Evolutionary conservation across 129 eudicot genomes (phyloP).

Genomic region (Lactuca sativa): DNA sequence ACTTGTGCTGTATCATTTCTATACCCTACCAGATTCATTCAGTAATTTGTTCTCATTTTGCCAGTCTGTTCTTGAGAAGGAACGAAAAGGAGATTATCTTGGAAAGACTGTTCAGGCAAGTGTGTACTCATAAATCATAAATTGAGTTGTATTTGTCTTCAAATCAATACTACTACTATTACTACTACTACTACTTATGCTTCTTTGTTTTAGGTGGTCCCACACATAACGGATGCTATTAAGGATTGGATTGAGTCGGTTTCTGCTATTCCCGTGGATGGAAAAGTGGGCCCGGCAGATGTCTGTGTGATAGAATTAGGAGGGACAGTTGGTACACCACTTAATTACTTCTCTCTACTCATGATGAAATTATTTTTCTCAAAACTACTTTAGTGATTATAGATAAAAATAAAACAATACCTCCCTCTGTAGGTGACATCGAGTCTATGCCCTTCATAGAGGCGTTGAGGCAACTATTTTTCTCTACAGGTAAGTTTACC

Average conservation of each 20-base stretch:
- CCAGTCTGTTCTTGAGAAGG: constrained; percentile 90
- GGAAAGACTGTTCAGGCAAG: constrained; percentile 96
- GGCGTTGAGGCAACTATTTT: constrained; percentile 87
- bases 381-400: no score
- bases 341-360: constrained; percentile 5
- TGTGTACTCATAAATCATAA: neutral
- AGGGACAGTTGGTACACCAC: constrained; percentile 82
- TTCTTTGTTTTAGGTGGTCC: constrained; percentile 68
- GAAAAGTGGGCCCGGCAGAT: constrained; percentile 90
- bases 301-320: constrained; percentile 98
- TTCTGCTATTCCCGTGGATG: constrained; percentile 87
- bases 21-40: neutral
- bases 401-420: neutral
- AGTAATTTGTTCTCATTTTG: constrained; percentile 17
- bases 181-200: constrained; percentile 23
- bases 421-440: constrained; percentile 70
- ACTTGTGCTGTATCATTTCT: constrained; percentile 15
- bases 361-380: no score
- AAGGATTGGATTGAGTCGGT: constrained; percentile 92
- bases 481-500: constrained; percentile 65
- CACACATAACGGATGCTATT: constrained; percentile 94
- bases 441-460: constrained; percentile 99
- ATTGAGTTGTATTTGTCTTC: neutral
- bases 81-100: constrained; percentile 87
- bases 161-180: constrained; percentile 10